phyloP scores from a whole-genome alignment of 2,329 filamentous ascomycete species.

The Chrysoporthe cubensis region DNA sequence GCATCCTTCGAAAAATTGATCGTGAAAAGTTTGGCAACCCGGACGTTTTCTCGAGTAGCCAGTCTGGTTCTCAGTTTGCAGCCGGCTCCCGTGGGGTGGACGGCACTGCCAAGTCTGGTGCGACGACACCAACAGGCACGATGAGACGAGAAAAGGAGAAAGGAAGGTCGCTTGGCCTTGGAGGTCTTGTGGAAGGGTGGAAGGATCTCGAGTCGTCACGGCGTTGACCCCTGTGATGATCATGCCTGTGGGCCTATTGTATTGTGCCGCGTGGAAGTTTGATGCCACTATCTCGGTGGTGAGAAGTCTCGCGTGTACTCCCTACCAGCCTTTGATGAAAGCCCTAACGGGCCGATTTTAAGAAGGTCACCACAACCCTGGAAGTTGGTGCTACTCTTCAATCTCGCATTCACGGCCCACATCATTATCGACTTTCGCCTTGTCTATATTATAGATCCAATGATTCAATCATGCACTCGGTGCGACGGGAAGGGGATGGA shows the following conservation, averaged over 20 bases:
- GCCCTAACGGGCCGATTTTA: not conserved
- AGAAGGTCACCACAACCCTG: not conserved
- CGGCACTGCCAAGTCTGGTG: conserved; percentile 14
- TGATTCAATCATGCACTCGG: not conserved
- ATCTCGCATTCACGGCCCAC: not conserved
- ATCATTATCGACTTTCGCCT: not conserved
- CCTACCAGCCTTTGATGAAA: not conserved
- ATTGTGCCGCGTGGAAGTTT: not conserved
- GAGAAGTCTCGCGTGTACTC: not conserved
- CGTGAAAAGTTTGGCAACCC: conserved; percentile 33
- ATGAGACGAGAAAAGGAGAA: conserved; percentile 37
- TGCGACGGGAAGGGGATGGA: conserved; percentile 1
- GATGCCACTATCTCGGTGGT: not conserved
- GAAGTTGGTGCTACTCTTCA: not conserved
- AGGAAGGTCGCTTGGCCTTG: conserved; percentile 31
- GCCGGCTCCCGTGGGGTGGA: conserved; percentile 1
- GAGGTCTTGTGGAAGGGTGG: conserved; percentile 30
- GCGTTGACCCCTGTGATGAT: conserved; percentile 17
- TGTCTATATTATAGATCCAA: not conserved
- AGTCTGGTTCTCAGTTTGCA: conserved; percentile 2
- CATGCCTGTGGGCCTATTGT: not conserved
- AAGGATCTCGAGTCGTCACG: conserved; percentile 25
- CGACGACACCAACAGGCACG: conserved; percentile 24
- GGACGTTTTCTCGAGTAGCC: conserved; percentile 31
- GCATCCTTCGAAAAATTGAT: conserved; percentile 44